A percentile compares a stretch with the other conserved stretches of the same genome.
Evolutionary conservation across 768 basidiomycete genomes (phyloP).

Genomic region (Tubosaeta brunneosetosa): DNA sequence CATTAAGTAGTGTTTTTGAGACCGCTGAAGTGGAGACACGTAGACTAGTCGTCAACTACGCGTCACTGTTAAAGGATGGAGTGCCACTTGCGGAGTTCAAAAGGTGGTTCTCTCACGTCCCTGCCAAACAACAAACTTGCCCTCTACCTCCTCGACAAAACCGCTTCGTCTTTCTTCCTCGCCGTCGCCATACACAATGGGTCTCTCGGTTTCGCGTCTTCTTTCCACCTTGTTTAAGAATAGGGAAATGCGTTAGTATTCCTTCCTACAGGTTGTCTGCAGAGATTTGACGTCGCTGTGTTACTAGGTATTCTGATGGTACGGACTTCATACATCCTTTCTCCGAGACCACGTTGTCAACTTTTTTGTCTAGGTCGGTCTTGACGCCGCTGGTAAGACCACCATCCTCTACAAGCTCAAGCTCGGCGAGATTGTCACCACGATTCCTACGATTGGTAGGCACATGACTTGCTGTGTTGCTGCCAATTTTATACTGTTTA

Average conservation of each 20-base stretch:
- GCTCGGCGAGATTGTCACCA: slow-evolving; percentile 99
- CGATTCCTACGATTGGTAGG: slow-evolving; percentile 98
- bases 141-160: slow-evolving; percentile 27
- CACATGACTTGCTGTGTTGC: slow-evolving; percentile 17
- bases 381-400: slow-evolving; percentile 98
- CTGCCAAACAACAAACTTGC: slow-evolving; percentile 31
- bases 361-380: slow-evolving; percentile 68
- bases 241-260: slow-evolving; percentile 95
- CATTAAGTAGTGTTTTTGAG: too few species aligned
- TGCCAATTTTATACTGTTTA: slow-evolving; percentile 11
- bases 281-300: slow-evolving; percentile 21
- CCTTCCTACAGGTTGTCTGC: slow-evolving; percentile 10
- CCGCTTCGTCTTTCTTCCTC: slow-evolving; percentile 23
- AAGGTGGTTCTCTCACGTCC: slow-evolving; percentile 30
- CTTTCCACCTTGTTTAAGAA: slow-evolving; percentile 90
- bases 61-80: slow-evolving; percentile 1
- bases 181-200: slow-evolving; percentile 52
- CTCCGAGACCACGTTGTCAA: slow-evolving; percentile 11
- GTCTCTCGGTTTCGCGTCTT: slow-evolving; percentile 69
- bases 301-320: slow-evolving; percentile 94
- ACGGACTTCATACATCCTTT: slow-evolving; percentile 23
- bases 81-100: slow-evolving; percentile 33
- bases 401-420: slow-evolving; percentile 99
- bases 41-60: slow-evolving; percentile 16
- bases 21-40: slow-evolving; percentile 8